Conservation (phyloP, 2,329 filamentous ascomycete species). For the Aaosphaeria arxii region DNA sequence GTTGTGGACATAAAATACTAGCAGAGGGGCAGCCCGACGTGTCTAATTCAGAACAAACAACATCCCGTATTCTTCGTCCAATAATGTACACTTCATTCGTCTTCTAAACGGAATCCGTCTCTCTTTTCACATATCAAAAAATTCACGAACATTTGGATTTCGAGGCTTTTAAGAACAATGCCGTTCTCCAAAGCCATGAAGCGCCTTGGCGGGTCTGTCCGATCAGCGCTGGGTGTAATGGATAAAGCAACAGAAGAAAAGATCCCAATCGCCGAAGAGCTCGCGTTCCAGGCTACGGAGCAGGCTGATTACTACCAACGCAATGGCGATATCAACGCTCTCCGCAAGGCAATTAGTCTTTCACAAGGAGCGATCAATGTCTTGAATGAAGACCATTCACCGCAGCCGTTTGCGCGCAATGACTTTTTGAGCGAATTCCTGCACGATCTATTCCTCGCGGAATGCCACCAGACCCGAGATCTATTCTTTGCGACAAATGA, state of each 20-base stretch:
- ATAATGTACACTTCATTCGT: too few species aligned
- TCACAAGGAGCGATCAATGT: background rate
- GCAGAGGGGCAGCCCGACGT: too few species aligned
- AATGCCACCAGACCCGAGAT: too few species aligned
- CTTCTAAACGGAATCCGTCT: too few species aligned
- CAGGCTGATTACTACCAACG: background rate
- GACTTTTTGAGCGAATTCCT: too few species aligned
- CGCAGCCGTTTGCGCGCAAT: background rate
- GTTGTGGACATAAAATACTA: too few species aligned
- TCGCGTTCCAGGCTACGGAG: background rate
- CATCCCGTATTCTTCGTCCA: too few species aligned
- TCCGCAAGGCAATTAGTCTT: background rate
- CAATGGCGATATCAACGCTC: background rate
- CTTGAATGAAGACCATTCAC: background rate
- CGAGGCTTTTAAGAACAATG: background rate
- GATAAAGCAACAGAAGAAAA: background rate
- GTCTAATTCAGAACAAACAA: too few species aligned
- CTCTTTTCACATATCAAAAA: too few species aligned
- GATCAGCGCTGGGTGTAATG: background rate
- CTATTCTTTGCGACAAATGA: too few species aligned
- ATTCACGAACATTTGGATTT: background rate
- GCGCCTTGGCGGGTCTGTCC: background rate
- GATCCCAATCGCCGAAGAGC: background rate
- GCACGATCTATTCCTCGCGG: too few species aligned
- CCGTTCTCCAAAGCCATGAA: background rate